phyloP scores from a whole-genome alignment of 768 basidiomycete species.

The Exidia glandulosa region DNA sequence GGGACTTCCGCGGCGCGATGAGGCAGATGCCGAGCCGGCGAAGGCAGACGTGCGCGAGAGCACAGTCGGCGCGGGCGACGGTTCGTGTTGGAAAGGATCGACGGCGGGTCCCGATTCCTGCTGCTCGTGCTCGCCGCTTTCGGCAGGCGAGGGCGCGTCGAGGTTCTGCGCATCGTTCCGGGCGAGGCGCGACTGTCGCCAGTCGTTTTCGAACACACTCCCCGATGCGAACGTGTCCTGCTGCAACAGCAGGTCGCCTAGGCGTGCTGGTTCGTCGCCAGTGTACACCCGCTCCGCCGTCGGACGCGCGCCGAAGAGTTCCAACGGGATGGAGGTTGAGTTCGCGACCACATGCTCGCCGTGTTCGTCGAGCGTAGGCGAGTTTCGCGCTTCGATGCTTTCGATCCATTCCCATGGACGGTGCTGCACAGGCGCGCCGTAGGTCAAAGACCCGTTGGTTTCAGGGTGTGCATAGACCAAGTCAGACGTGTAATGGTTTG shows the following conservation, averaged over 20 bases:
- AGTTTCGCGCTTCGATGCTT: conserved; percentile 46
- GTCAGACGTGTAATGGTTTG: conserved; percentile 39
- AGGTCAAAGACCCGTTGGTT: conserved; percentile 28
- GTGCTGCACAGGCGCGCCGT: conserved; percentile 48
- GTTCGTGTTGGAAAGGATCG: neutral
- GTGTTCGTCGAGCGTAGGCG: conserved; percentile 33
- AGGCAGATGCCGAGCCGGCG: conserved; percentile 10
- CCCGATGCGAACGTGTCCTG: conserved; percentile 51
- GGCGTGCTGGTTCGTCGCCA: conserved; percentile 16
- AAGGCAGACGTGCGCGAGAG: conserved; percentile 25
- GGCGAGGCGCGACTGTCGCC: conserved; percentile 55
- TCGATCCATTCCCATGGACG: conserved; percentile 86
- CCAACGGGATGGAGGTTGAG: conserved; percentile 58
- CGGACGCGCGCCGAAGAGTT: conserved; percentile 52
- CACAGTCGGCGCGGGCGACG: conserved; percentile 41
- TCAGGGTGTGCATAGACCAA: conserved; percentile 53
- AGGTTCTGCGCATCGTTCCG: conserved; percentile 20
- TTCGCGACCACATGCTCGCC: conserved; percentile 42
- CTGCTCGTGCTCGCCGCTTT: neutral
- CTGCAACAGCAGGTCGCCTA: conserved; percentile 25
- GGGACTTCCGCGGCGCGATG: neutral
- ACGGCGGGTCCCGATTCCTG: neutral
- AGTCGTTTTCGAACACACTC: conserved; percentile 60
- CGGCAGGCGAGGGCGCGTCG: conserved; percentile 19
- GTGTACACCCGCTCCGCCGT: conserved; percentile 47